phyloP scores from a whole-genome alignment of 2,329 filamentous ascomycete species.

The Ophiostoma australiae region DNA sequence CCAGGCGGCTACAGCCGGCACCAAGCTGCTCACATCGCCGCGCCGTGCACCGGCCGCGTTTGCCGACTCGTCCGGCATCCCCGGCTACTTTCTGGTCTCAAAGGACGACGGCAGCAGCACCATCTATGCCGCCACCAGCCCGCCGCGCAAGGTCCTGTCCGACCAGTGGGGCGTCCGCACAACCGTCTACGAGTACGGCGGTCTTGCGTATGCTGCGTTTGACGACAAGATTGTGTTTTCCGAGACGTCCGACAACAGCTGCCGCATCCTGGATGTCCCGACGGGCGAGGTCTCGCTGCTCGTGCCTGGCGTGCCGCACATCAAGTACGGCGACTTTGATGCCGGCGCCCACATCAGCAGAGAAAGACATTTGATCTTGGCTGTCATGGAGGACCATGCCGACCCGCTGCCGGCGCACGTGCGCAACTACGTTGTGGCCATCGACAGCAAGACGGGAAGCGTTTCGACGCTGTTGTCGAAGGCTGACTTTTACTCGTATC shows the following conservation, averaged over 20 bases:
- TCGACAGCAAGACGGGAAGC: slow-evolving; percentile 39
- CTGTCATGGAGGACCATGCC: slow-evolving; percentile 49
- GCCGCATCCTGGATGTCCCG: slow-evolving; percentile 42
- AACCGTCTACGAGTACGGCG: slow-evolving; percentile 51
- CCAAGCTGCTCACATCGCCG: slow-evolving; percentile 34
- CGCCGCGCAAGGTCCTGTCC: slow-evolving; percentile 40
- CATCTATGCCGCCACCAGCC: slow-evolving; percentile 37
- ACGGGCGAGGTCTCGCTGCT: slow-evolving; percentile 35
- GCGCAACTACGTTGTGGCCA: slow-evolving; percentile 34
- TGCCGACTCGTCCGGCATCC: slow-evolving; percentile 25
- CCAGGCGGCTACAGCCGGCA: slow-evolving; percentile 38
- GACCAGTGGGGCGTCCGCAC: slow-evolving; percentile 41
- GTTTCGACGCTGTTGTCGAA: slow-evolving; percentile 31
- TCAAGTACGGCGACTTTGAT: slow-evolving; percentile 47
- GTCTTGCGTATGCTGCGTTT: slow-evolving; percentile 41
- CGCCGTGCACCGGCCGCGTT: slow-evolving; percentile 30
- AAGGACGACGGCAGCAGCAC: slow-evolving; percentile 40
- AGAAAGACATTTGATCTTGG: slow-evolving; percentile 40
- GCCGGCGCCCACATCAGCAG: slow-evolving; percentile 27
- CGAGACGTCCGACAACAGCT: slow-evolving; percentile 39
- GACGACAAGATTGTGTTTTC: slow-evolving; percentile 41
- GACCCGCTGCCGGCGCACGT: slow-evolving; percentile 32
- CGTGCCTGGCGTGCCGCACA: slow-evolving; percentile 31
- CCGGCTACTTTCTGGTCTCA: slow-evolving; percentile 39
- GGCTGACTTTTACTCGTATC: background rate